Evolutionary conservation across 768 basidiomycete genomes (phyloP).

Genomic region (Psilocybe cyanescens): DNA sequence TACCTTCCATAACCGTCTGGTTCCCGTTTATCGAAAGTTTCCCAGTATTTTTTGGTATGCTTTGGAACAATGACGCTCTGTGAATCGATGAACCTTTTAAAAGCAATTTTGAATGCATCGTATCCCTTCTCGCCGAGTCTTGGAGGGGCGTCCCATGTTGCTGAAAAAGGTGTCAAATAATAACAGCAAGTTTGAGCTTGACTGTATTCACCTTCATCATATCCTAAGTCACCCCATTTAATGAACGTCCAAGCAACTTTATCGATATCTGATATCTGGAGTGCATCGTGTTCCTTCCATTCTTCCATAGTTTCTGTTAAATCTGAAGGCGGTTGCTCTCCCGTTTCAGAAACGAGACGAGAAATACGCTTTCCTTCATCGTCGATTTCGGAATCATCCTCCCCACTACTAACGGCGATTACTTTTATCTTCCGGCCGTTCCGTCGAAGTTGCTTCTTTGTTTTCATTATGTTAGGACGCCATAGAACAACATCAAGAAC

Average conservation of each 20-base stretch:
- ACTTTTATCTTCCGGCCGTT: conserved; percentile 26
- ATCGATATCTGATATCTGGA: conserved; percentile 55
- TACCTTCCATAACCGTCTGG: conserved; percentile 57
- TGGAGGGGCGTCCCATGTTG: conserved; percentile 94
- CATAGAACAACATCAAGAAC: conserved; percentile 81
- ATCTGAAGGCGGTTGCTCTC: conserved; percentile 62
- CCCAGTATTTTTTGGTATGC: conserved; percentile 43
- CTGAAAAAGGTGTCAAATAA: conserved; percentile 40
- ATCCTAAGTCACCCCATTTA: conserved; percentile 94
- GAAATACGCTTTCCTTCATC: conserved; percentile 35
- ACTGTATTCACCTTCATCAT: conserved; percentile 77
- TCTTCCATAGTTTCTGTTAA: conserved; percentile 64
- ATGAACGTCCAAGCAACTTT: conserved; percentile 82
- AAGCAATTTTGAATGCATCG: conserved; percentile 67
- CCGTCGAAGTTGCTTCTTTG: conserved; percentile 22
- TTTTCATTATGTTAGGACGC: conserved; percentile 39
- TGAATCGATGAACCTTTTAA: conserved; percentile 67
- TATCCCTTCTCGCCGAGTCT: conserved; percentile 58
- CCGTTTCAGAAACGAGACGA: conserved; percentile 51
- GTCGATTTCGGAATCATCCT: conserved; percentile 30
- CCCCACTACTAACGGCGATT: conserved; percentile 27
- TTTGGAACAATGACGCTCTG: conserved; percentile 62
- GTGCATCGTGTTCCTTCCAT: conserved; percentile 54
- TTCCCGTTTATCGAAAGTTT: conserved; percentile 53
- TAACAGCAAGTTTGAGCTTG: neutral